Conservation (phyloP, 2,329 filamentous ascomycete species). For the Lachnellula hyalina region DNA sequence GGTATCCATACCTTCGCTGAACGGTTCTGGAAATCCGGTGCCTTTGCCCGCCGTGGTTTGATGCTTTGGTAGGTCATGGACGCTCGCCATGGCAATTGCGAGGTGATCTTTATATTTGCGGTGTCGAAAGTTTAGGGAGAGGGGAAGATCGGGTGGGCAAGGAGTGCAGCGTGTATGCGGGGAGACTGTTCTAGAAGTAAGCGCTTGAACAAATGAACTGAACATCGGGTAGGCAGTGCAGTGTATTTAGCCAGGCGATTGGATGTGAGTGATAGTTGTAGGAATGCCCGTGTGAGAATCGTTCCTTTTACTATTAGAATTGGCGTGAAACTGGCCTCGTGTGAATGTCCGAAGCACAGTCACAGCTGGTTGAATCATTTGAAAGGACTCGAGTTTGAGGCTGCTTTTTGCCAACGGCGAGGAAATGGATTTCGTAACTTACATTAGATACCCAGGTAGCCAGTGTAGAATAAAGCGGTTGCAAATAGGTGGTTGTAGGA, state of each 20-base stretch:
- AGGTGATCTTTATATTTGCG: conserved; percentile 4
- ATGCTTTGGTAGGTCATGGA: conserved; percentile 14
- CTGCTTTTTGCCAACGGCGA: no score
- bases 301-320: background rate
- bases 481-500: background rate
- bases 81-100: conserved; percentile 13
- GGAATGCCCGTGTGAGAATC: background rate
- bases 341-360: background rate
- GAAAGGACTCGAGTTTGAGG: background rate
- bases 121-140: background rate
- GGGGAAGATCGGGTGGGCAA: background rate
- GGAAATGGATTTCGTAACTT: no score
- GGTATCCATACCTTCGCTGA: conserved; percentile 20
- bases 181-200: conserved; percentile 4
- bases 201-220: conserved; percentile 6
- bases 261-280: background rate
- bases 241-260: background rate
- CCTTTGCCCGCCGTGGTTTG: conserved; percentile 17
- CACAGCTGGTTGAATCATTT: background rate
- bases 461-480: no score
- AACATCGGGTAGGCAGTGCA: conserved; percentile 3
- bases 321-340: background rate
- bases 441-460: background rate
- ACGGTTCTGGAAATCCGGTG: conserved; percentile 32
- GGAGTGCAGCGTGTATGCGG: background rate